Evolutionary conservation across 805 yeast genomes (phyloP).

Genomic region (Suhomyces tanzawaensis): DNA sequence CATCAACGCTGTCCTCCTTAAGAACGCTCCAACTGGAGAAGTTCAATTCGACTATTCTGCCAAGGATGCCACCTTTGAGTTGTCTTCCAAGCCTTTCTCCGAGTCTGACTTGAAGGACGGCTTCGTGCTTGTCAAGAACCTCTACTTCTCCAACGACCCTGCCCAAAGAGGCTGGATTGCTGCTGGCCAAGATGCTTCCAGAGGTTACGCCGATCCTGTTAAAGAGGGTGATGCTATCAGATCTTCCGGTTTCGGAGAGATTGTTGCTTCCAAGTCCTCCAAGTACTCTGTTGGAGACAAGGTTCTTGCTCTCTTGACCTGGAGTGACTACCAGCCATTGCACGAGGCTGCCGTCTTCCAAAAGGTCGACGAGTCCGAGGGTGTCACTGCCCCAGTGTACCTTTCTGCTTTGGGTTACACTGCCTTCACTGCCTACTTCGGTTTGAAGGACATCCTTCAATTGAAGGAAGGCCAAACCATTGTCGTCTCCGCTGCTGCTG

Average conservation of each 20-base stretch:
- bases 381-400: conserved; percentile 41
- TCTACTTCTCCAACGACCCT: conserved; percentile 37
- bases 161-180: conserved; percentile 37
- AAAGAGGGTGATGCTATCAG: conserved; percentile 45
- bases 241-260: conserved; percentile 45
- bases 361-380: conserved; percentile 26
- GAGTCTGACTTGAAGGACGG: conserved; percentile 17
- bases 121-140: conserved; percentile 24
- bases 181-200: conserved; percentile 16
- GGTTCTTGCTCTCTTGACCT: conserved; percentile 37
- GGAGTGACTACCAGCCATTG: conserved; percentile 48
- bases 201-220: conserved; percentile 36
- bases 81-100: conserved; percentile 12
- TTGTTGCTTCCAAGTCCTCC: conserved; percentile 45
- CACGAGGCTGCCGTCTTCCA: conserved; percentile 22
- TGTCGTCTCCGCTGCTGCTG: conserved; percentile 64
- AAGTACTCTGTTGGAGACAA: conserved; percentile 43
- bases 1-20: conserved; percentile 19
- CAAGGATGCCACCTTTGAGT: conserved; percentile 28
- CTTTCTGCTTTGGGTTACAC: conserved; percentile 55
- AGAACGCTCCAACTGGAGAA: conserved; percentile 22
- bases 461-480: conserved; percentile 44
- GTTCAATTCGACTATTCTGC: too few relatives aligned
- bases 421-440: conserved; percentile 59
- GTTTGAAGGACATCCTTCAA: conserved; percentile 48